A percentile compares a stretch with the other conserved stretches of the same genome.
Conservation (phyloP, 495 filamentous ascomycete species). For the Podospora didyma region DNA sequence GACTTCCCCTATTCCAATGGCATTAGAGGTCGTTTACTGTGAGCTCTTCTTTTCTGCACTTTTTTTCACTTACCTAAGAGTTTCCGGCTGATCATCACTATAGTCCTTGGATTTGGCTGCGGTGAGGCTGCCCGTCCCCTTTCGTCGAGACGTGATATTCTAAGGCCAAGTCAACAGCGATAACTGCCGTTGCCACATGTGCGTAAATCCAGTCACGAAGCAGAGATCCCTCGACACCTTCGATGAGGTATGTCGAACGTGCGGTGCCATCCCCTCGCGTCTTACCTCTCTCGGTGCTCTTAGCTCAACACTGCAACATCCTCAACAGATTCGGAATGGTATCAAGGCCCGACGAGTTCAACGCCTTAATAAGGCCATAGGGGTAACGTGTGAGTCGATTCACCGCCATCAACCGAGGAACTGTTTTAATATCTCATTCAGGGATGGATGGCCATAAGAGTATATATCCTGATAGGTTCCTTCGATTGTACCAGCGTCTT, state of each 20-base stretch:
- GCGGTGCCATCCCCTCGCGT: neutral
- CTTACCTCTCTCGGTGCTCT: neutral
- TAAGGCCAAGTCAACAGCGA: slow-evolving; percentile 49
- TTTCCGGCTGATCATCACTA: neutral
- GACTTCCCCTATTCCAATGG: no score
- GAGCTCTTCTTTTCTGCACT: neutral
- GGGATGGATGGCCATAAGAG: slow-evolving; percentile 52
- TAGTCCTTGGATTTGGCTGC: slow-evolving; percentile 33
- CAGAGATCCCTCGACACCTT: slow-evolving; percentile 75
- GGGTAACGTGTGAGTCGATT: neutral
- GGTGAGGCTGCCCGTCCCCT: slow-evolving; percentile 24
- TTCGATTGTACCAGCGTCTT: slow-evolving; percentile 41
- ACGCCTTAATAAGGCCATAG: neutral
- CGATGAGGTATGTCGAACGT: slow-evolving; percentile 20
- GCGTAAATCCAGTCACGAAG: slow-evolving; percentile 71
- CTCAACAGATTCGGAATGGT: neutral
- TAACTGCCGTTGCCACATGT: slow-evolving; percentile 71
- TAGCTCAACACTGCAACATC: neutral
- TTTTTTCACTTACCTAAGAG: neutral
- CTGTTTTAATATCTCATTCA: neutral
- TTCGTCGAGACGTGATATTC: neutral
- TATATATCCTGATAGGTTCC: slow-evolving; percentile 49
- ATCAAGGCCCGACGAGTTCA: neutral
- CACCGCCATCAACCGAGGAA: neutral
- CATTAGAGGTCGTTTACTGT: neutral